A percentile compares a stretch with the other conserved stretches of the same genome.
Conservation (phyloP, 225 moss, liverwort and hornwort genomes). For the Pseudoscleropodium purum region DNA sequence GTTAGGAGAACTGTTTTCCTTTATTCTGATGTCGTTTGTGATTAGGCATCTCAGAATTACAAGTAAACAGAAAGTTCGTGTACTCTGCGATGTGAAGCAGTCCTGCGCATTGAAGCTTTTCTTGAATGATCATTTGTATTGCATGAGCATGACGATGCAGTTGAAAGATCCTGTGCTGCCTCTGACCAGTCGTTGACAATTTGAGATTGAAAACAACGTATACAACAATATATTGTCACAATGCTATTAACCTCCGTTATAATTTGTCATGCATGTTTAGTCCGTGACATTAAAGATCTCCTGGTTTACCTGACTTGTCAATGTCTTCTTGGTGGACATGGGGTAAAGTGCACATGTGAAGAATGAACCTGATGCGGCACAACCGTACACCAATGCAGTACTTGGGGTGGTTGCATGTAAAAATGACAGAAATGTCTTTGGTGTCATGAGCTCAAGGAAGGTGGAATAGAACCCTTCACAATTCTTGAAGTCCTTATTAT, state of each 20-base stretch:
- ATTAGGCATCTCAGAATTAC: constrained; percentile 20
- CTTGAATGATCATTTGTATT: neutral
- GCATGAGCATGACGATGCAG: neutral
- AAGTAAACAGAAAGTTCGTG: neutral
- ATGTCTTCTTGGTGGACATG: neutral
- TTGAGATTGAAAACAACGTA: neutral
- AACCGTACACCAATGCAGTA: neutral
- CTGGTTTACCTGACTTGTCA: neutral
- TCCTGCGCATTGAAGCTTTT: neutral
- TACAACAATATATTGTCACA: neutral
- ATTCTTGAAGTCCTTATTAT: neutral
- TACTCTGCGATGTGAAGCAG: neutral
- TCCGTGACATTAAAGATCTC: neutral
- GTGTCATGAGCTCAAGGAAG: neutral
- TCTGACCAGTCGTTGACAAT: neutral
- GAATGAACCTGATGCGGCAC: neutral
- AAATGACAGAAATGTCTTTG: neutral
- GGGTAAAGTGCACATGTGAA: neutral
- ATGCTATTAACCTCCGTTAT: neutral
- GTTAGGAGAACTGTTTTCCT: constrained; percentile 76
- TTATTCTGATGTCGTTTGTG: constrained; percentile 94
- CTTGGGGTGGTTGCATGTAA: neutral
- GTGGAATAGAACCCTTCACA: too few species aligned
- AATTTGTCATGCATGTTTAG: neutral
- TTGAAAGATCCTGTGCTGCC: neutral